Evolutionary conservation across 495 filamentous ascomycete species (phyloP), one percentile per base, ranked within the genome.

Genomic region (Trichocladium uniseriatum): DNA sequence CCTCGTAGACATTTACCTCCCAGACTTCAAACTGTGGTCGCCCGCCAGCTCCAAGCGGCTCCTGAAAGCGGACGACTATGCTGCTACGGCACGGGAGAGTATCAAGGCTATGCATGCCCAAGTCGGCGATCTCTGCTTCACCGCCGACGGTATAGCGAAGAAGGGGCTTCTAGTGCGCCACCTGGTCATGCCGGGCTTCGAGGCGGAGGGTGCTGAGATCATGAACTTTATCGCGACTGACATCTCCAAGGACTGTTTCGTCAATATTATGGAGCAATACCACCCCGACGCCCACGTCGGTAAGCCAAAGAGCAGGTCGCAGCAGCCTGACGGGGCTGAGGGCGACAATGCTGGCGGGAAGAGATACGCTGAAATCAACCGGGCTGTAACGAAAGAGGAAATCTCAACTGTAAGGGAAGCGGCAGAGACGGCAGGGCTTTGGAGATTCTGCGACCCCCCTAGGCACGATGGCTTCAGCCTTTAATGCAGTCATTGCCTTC

Each of bases 181-280:
- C 67, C 69, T 91, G 1, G 83, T 89, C 6, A 89, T 89, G 84
- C 86, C 84, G 0, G 82, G 83, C 0, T 75, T 75, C 60, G 82
- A 81, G 53, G 74, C 76, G 18, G 84, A 89, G 58, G 80, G 81
- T 5, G 57, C 68, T 29, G 65, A 79, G 54, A 89, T 89, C 51
- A 80, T 89, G 69, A 66, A 60, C 43, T 89, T 81, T 76, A 67
- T 89, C 27, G 83, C 79, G 0, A 64, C 69, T 46, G 75, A 86
- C 47, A 73, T 89, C 1, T 84, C 80, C 19, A 71, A 55, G 56
- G 84, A 89, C 62, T 65, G 82, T 15, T 87, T 84, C 62, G 74
- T 84, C 44, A 75, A 84, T 58, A 77, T 84, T 51, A 84, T 84
- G 84, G 84, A 89, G 68, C 85, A 88, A 67, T 89, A 88, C 60